Percentiles rank a stretch among this genome's conserved stretches.
phyloP scores from a whole-genome alignment of 306 rosid species.

The Lathyrus aphaca region DNA sequence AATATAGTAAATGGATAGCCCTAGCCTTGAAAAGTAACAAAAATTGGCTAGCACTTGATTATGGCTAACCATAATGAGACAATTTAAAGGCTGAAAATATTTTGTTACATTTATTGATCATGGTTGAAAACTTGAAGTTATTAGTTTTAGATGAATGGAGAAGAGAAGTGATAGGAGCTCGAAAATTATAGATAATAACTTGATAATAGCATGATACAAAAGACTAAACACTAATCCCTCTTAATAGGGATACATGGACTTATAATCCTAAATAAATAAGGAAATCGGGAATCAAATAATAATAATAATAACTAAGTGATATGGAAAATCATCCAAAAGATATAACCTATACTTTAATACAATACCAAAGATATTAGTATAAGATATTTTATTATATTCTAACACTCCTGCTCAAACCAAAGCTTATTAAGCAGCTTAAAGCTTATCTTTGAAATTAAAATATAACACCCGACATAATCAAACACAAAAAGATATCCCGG shows the following conservation, averaged over 20 bases:
- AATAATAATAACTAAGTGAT: neutral
- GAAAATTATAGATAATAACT: neutral
- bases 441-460: neutral
- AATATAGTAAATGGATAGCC: conserved; percentile 3
- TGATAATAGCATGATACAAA: neutral
- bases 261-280: neutral
- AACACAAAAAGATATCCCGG: neutral
- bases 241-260: conserved; percentile 1
- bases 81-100: neutral
- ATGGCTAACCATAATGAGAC: neutral
- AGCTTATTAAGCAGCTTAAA: neutral
- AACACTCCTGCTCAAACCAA: neutral
- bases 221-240: neutral
- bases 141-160: conserved; percentile 2
- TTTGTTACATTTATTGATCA: neutral
- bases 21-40: conserved; percentile 7
- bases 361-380: neutral
- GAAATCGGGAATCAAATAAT: conserved; percentile 6
- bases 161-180: neutral
- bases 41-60: neutral
- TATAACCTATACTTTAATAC: neutral
- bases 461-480: neutral
- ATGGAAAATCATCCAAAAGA: neutral
- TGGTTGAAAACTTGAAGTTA: conserved; percentile 8
- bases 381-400: neutral